These are phyloP conservation scores for Metschnikowia kofuensis DNA, from an alignment of 805 yeast species.

Conservation along the genomic window DNA sequence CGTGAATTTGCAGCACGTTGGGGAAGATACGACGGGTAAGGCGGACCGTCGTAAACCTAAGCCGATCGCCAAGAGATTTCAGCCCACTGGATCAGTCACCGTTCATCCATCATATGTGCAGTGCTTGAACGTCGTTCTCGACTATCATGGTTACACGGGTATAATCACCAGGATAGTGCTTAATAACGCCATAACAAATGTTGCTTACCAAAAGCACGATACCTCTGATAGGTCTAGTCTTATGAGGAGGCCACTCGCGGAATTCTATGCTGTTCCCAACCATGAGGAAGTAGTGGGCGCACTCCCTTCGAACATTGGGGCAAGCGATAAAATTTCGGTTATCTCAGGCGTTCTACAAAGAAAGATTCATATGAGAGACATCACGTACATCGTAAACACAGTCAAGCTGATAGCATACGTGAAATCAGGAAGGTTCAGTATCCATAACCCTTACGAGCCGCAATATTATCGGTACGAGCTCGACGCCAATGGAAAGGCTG, in stretches of 20 bases:
- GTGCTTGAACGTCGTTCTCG: conserved; percentile 20
- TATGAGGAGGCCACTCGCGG: conserved; percentile 6
- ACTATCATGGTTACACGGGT: conserved; percentile 22
- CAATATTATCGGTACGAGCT: conserved; percentile 29
- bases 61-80: conserved; percentile 13
- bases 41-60: conserved; percentile 12
- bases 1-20: background rate
- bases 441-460: conserved; percentile 29
- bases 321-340: conserved; percentile 1
- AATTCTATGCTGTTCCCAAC: background rate
- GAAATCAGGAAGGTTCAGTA: conserved; percentile 19
- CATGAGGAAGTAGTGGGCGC: conserved; percentile 9
- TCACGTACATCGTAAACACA: conserved; percentile 15
- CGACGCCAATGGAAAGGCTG: conserved; percentile 18
- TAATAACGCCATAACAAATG: conserved; percentile 15
- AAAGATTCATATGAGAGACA: conserved; percentile 19
- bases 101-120: conserved; percentile 16
- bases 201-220: conserved; percentile 12
- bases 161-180: conserved; percentile 10
- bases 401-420: conserved; percentile 25
- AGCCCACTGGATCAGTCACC: conserved; percentile 7
- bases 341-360: conserved; percentile 19
- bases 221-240: conserved; percentile 1
- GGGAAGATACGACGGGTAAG: background rate
- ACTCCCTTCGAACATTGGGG: background rate